Conservation (phyloP, 2,329 filamentous ascomycete genomes). For the Cladosporium sp. region DNA sequence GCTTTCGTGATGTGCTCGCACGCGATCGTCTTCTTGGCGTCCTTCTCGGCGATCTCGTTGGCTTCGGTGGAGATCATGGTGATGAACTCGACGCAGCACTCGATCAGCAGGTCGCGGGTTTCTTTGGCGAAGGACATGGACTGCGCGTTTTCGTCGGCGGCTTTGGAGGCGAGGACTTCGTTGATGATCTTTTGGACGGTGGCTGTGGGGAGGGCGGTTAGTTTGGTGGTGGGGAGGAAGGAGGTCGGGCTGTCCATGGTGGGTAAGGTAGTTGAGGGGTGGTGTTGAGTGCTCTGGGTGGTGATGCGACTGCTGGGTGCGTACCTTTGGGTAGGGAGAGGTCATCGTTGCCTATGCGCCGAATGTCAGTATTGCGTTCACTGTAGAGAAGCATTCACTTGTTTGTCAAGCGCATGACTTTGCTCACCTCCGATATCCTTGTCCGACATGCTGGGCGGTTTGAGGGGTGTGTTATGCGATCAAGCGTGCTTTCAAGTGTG, state of each 20-base stretch:
- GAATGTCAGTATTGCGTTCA: slow-evolving; percentile 4
- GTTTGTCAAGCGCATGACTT: background rate
- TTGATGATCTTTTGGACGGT: slow-evolving; percentile 83
- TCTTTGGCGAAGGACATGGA: slow-evolving; percentile 86
- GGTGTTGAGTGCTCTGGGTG: background rate
- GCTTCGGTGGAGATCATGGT: slow-evolving; percentile 97
- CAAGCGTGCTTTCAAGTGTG: background rate
- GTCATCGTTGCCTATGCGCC: slow-evolving; percentile 53
- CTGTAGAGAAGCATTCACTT: background rate
- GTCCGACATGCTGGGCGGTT: slow-evolving; percentile 51
- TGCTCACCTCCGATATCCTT: slow-evolving; percentile 55
- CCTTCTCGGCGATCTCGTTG: slow-evolving; percentile 98
- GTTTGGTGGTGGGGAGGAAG: background rate
- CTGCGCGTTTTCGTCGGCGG: slow-evolving; percentile 22
- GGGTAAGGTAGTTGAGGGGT: background rate
- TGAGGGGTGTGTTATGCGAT: background rate
- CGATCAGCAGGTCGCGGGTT: slow-evolving; percentile 90
- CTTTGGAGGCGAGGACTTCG: slow-evolving; percentile 79
- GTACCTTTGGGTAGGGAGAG: slow-evolving; percentile 60
- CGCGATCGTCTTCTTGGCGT: slow-evolving; percentile 98
- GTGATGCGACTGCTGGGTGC: background rate
- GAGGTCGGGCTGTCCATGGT: background rate
- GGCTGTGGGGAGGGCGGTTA: slow-evolving; percentile 45
- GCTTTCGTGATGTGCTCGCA: slow-evolving; percentile 97
- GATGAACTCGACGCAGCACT: slow-evolving; percentile 99